phyloP scores from a whole-genome alignment of 2,329 filamentous ascomycete genomes.

The Aspergillus texensis region DNA sequence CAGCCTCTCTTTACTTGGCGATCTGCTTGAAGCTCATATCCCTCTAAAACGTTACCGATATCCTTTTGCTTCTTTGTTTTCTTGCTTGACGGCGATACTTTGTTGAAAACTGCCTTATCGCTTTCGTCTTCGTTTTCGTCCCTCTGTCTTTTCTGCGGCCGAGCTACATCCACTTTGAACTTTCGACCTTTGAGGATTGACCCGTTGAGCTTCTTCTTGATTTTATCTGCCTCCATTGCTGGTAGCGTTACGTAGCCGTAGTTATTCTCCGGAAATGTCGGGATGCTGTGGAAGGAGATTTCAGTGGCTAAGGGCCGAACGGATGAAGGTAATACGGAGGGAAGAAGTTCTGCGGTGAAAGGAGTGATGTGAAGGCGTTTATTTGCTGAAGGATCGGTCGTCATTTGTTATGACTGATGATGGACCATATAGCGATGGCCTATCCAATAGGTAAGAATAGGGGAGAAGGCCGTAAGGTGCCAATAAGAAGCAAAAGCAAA shows the following conservation, averaged over 20 bases:
- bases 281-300: constrained; percentile 83
- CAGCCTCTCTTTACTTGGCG: constrained; percentile 87
- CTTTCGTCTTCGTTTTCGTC: constrained; percentile 45
- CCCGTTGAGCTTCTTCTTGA: constrained; percentile 89
- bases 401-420: constrained; percentile 21
- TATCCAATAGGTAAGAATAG: neutral
- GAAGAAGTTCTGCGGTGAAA: constrained; percentile 73
- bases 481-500: neutral
- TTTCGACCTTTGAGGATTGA: constrained; percentile 82
- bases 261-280: constrained; percentile 85
- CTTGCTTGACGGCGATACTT: constrained; percentile 43
- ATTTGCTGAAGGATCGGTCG: constrained; percentile 20
- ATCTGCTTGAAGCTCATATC: constrained; percentile 70
- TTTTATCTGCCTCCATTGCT: constrained; percentile 77
- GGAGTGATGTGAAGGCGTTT: constrained; percentile 84
- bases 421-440: neutral
- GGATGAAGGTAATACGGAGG: constrained; percentile 70
- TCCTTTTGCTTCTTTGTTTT: constrained; percentile 54
- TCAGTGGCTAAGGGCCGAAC: constrained; percentile 69
- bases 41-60: constrained; percentile 60
- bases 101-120: constrained; percentile 30
- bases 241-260: constrained; percentile 92
- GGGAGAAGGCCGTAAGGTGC: neutral
- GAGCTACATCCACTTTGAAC: constrained; percentile 80
- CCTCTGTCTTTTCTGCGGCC: constrained; percentile 60